Percentiles rank a stretch among this genome's conserved stretches.
Evolutionary conservation across 345 rosid species (phyloP).

Genomic region (Arabidopsis suecica): DNA sequence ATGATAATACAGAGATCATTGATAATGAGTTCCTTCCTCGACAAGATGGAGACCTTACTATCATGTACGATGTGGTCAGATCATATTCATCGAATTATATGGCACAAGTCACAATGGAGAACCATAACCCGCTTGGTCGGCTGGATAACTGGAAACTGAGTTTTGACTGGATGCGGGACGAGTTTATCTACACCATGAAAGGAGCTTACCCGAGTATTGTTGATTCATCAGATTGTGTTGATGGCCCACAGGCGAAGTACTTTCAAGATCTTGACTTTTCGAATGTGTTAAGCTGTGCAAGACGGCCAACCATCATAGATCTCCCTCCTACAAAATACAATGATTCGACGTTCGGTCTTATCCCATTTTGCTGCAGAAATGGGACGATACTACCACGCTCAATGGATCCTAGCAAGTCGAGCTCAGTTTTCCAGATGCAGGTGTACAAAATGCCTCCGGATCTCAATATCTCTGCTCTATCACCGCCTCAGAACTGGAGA

Average conservation of each 20-base stretch:
- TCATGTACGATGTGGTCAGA: constrained; percentile 85
- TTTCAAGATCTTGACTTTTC: constrained; percentile 71
- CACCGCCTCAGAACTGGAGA: constrained; percentile 87
- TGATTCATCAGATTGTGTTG: constrained; percentile 77
- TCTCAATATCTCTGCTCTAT: constrained; percentile 68
- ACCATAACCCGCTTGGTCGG: constrained; percentile 82
- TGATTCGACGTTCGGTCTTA: constrained; percentile 65
- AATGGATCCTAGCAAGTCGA: constrained; percentile 86
- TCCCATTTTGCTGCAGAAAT: constrained; percentile 81
- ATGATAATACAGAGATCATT: constrained; percentile 52
- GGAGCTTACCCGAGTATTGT: constrained; percentile 87
- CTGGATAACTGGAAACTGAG: constrained; percentile 93
- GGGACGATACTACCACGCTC: constrained; percentile 81
- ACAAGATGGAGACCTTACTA: constrained; percentile 78
- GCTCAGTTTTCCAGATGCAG: constrained; percentile 80
- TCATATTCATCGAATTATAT: constrained; percentile 66
- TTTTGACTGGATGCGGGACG: constrained; percentile 92
- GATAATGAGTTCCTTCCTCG: constrained; percentile 67
- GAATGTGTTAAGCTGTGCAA: constrained; percentile 76
- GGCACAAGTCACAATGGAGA: constrained; percentile 77
- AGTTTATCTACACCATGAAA: constrained; percentile 76
- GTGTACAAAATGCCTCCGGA: constrained; percentile 95
- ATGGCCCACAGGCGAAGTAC: constrained; percentile 69
- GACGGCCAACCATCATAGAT: constrained; percentile 86
- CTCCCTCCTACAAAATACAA: constrained; percentile 83